phyloP scores from a whole-genome alignment of 2,329 filamentous ascomycete species.

The Zasmidium angulare region DNA sequence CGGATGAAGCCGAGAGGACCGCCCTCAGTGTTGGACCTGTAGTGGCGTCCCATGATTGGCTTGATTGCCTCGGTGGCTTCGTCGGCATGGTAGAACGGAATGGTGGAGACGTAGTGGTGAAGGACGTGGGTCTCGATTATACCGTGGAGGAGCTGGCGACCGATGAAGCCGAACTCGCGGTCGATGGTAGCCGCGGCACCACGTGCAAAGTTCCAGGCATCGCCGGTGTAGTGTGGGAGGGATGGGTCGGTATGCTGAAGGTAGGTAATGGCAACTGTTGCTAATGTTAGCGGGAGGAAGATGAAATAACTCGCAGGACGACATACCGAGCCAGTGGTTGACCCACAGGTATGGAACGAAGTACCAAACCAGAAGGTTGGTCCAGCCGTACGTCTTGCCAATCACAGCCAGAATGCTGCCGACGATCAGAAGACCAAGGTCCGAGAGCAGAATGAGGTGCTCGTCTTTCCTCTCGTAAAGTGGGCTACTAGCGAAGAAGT shows the following conservation, averaged over 20 bases:
- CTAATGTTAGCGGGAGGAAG: slow-evolving; percentile 5
- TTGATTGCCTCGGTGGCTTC: slow-evolving; percentile 94
- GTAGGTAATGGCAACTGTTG: slow-evolving; percentile 87
- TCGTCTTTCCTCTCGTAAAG: slow-evolving; percentile 91
- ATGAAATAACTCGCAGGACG: background rate
- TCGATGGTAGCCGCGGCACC: slow-evolving; percentile 95
- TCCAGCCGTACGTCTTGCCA: slow-evolving; percentile 75
- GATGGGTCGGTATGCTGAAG: slow-evolving; percentile 95
- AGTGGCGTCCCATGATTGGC: slow-evolving; percentile 92
- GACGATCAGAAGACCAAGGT: slow-evolving; percentile 70
- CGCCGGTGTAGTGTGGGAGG: slow-evolving; percentile 84
- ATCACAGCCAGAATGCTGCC: slow-evolving; percentile 64
- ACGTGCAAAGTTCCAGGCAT: slow-evolving; percentile 89
- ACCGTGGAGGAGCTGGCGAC: slow-evolving; percentile 85
- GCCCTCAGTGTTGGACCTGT: slow-evolving; percentile 76
- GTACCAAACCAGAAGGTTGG: slow-evolving; percentile 93
- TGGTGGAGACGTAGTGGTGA: slow-evolving; percentile 94
- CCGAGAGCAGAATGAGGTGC: slow-evolving; percentile 80
- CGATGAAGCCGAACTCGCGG: slow-evolving; percentile 95
- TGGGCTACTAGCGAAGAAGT: slow-evolving; percentile 86
- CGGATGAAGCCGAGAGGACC: slow-evolving; percentile 81
- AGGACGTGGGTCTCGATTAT: slow-evolving; percentile 98
- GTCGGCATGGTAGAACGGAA: slow-evolving; percentile 95
- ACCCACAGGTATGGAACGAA: slow-evolving; percentile 94
- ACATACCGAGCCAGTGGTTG: slow-evolving; percentile 96